Conservation (phyloP, 2,329 filamentous ascomycete genomes). For the Cyphellophora europaea region DNA sequence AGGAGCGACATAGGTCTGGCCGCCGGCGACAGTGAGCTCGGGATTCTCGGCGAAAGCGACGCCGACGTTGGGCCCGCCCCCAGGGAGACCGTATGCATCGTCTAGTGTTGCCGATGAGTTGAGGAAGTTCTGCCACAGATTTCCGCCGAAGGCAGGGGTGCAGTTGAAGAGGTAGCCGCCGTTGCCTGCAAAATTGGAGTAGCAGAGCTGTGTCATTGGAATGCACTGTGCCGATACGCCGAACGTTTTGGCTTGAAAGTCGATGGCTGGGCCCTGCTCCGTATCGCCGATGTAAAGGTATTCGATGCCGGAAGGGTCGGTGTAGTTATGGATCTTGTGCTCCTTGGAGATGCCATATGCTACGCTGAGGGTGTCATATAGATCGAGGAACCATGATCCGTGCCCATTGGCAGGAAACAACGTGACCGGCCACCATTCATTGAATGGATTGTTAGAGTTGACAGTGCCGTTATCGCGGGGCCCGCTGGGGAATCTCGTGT, state of each 20-base stretch:
- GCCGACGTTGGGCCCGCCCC: slow-evolving; percentile 4
- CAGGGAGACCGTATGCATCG: neutral
- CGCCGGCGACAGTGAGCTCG: slow-evolving; percentile 9
- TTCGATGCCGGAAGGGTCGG: slow-evolving; percentile 7
- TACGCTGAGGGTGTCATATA: neutral
- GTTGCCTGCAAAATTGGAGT: slow-evolving; percentile 1
- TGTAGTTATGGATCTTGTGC: slow-evolving; percentile 3
- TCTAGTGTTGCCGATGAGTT: neutral
- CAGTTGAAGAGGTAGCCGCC: neutral
- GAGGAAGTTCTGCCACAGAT: neutral
- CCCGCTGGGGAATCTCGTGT: neutral
- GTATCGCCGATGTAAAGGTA: slow-evolving; percentile 6
- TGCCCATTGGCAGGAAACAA: slow-evolving; percentile 1
- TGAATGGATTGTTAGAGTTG: neutral
- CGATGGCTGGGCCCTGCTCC: slow-evolving; percentile 5
- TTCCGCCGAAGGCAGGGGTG: neutral
- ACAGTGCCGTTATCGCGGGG: neutral
- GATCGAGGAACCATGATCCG: neutral
- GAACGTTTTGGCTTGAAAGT: slow-evolving; percentile 7
- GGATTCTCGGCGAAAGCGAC: slow-evolving; percentile 6
- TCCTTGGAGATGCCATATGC: slow-evolving; percentile 1
- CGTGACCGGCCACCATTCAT: slow-evolving; percentile 2
- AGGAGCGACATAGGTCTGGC: slow-evolving; percentile 2
- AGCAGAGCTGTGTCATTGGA: slow-evolving; percentile 4
- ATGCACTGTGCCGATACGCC: slow-evolving; percentile 7